Conservation (phyloP, 2,329 filamentous ascomycete species). For the Cytospora leucostoma region DNA sequence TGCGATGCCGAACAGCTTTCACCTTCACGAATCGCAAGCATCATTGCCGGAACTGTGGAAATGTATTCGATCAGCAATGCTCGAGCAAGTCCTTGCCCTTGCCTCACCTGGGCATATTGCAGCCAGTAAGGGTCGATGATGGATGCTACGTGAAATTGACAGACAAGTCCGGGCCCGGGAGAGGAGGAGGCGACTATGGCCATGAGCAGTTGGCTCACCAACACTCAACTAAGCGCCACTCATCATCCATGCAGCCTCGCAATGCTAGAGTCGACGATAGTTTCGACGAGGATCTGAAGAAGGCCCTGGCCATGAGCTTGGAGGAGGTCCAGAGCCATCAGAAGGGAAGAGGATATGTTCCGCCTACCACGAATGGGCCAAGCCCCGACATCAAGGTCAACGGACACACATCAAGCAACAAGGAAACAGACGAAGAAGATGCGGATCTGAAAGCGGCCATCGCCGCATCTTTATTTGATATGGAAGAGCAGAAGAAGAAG, state of each 20-base stretch:
- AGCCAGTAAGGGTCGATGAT: slow-evolving; percentile 91
- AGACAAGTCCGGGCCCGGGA: slow-evolving; percentile 62
- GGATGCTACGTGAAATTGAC: slow-evolving; percentile 90
- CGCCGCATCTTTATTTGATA: slow-evolving; percentile 89
- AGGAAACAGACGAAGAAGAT: slow-evolving; percentile 74
- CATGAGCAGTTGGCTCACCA: slow-evolving; percentile 50
- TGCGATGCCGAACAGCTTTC: slow-evolving; percentile 93
- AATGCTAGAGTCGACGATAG: slow-evolving; percentile 84
- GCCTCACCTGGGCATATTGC: slow-evolving; percentile 88
- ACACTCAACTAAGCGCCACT: slow-evolving; percentile 58
- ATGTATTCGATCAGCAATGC: slow-evolving; percentile 94
- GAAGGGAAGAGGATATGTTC: slow-evolving; percentile 64
- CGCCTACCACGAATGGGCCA: slow-evolving; percentile 50
- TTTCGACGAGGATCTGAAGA: slow-evolving; percentile 94
- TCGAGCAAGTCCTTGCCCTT: slow-evolving; percentile 86
- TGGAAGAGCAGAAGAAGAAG: slow-evolving; percentile 96
- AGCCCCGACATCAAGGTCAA: slow-evolving; percentile 39
- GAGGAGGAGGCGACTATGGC: slow-evolving; percentile 35
- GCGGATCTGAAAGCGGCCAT: slow-evolving; percentile 93
- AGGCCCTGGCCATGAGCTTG: slow-evolving; percentile 92
- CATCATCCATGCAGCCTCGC: slow-evolving; percentile 80
- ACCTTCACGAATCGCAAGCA: slow-evolving; percentile 99
- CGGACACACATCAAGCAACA: slow-evolving; percentile 43
- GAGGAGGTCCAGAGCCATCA: slow-evolving; percentile 83
- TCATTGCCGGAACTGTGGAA: slow-evolving; percentile 96